Percentiles rank a stretch among this genome's conserved stretches.
Evolutionary conservation across 2,329 filamentous ascomycete genomes (phyloP).

Genomic region (Diplocarpon rosae): DNA sequence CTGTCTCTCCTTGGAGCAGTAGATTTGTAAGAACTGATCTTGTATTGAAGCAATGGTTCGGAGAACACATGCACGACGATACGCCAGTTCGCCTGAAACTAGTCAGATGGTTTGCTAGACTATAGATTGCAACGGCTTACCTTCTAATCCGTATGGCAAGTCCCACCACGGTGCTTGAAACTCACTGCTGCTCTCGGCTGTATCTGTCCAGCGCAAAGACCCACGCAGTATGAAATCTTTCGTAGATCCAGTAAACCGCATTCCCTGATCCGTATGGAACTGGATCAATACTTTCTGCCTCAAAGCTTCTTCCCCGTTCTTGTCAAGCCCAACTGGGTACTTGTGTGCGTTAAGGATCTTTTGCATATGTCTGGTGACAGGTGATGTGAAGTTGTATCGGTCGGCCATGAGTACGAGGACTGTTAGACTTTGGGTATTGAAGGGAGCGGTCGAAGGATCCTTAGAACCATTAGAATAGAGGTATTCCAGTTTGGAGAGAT

Average conservation of each 20-base stretch:
- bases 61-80: slow-evolving; percentile 54
- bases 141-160: slow-evolving; percentile 56
- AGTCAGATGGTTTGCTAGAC: slow-evolving; percentile 3
- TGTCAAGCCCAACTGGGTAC: slow-evolving; percentile 39
- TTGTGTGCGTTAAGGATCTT: slow-evolving; percentile 37
- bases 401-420: slow-evolving; percentile 63
- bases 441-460: slow-evolving; percentile 29
- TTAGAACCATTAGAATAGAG: slow-evolving; percentile 6
- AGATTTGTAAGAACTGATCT: slow-evolving; percentile 54
- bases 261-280: slow-evolving; percentile 51
- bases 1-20: slow-evolving; percentile 55
- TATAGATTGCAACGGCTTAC: slow-evolving; percentile 28
- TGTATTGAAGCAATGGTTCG: slow-evolving; percentile 60
- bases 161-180: slow-evolving; percentile 55
- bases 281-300: slow-evolving; percentile 61
- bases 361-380: slow-evolving; percentile 44
- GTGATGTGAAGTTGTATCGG: slow-evolving; percentile 54
- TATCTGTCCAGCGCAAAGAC: slow-evolving; percentile 34
- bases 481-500: neutral
- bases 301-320: slow-evolving; percentile 50
- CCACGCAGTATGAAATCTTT: slow-evolving; percentile 56
- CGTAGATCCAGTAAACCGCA: slow-evolving; percentile 49
- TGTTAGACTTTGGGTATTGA: slow-evolving; percentile 47
- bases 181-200: slow-evolving; percentile 27
- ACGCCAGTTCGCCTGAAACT: slow-evolving; percentile 49